Conservation (phyloP, 139 green algal species). For the Astrephomene gubernaculifera region DNA sequence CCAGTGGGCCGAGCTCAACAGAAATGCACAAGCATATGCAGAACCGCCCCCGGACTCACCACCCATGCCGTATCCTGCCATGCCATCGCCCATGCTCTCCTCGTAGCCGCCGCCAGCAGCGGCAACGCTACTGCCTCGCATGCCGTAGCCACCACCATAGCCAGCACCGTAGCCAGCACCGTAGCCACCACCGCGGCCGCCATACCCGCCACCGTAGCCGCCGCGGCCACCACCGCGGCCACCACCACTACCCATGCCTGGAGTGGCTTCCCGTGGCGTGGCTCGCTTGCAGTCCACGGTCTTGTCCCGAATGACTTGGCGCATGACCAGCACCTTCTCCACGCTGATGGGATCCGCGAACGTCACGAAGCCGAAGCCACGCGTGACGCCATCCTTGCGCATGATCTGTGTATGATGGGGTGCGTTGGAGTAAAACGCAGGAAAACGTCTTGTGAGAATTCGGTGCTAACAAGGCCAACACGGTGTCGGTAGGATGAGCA, state of each 20-base stretch:
- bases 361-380: slow-evolving; percentile 91
- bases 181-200: slow-evolving; percentile 12
- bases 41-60: neutral
- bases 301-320: slow-evolving; percentile 63
- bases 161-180: slow-evolving; percentile 10
- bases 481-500: too few species aligned
- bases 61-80: slow-evolving; percentile 2
- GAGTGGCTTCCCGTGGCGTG: slow-evolving; percentile 71
- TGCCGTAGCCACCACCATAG: slow-evolving; percentile 16
- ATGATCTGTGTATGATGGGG: too few species aligned
- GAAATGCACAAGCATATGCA: neutral
- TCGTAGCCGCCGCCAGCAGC: neutral
- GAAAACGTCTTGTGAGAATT: too few species aligned
- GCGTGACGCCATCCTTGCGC: slow-evolving; percentile 75
- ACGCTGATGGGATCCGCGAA: slow-evolving; percentile 80
- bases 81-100: slow-evolving; percentile 4
- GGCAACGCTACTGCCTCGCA: neutral
- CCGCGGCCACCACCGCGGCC: slow-evolving; percentile 2
- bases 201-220: neutral
- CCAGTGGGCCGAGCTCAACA: too few species aligned
- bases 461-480: too few species aligned
- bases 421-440: too few species aligned
- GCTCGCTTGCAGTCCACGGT: slow-evolving; percentile 83
- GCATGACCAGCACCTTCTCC: slow-evolving; percentile 79
- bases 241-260: neutral